phyloP scores from a whole-genome alignment of 768 basidiomycete genomes.

The Rhodotorula diobovata region DNA sequence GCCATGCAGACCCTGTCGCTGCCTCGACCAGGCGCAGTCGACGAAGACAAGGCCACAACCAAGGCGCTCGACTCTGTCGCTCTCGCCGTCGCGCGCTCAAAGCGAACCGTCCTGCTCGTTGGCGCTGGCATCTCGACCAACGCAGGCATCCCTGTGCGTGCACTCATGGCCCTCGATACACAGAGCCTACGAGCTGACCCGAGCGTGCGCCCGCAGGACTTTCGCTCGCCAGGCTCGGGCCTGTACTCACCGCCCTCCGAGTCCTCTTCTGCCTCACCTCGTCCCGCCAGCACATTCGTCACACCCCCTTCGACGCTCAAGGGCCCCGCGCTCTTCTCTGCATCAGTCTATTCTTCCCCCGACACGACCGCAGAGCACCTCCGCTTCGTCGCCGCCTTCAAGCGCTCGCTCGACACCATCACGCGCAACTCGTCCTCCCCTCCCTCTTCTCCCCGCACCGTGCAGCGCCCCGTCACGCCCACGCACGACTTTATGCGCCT shows the following conservation, averaged over 20 bases:
- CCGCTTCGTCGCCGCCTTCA: conserved; percentile 88
- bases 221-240: conserved; percentile 87
- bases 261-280: conserved; percentile 47
- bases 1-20: conserved; percentile 12
- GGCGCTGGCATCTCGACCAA: conserved; percentile 96
- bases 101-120: conserved; percentile 80
- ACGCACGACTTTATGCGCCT: conserved; percentile 86
- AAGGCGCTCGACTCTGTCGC: conserved; percentile 56
- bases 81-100: conserved; percentile 71
- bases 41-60: not conserved
- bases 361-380: conserved; percentile 85
- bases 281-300: not conserved
- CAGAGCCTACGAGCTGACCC: not conserved
- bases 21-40: not conserved
- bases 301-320: conserved; percentile 53
- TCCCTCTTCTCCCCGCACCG: not conserved
- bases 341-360: conserved; percentile 78
- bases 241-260: conserved; percentile 84
- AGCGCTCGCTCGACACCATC: conserved; percentile 58
- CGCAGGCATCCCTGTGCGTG: conserved; percentile 85
- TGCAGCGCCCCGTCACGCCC: conserved; percentile 60
- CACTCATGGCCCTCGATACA: not conserved
- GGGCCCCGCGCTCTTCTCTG: conserved; percentile 92
- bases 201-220: conserved; percentile 63
- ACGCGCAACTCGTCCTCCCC: not conserved